Conservation (phyloP, 1,284 basidiomycete genomes). For the Ustilago cynodontis region DNA sequence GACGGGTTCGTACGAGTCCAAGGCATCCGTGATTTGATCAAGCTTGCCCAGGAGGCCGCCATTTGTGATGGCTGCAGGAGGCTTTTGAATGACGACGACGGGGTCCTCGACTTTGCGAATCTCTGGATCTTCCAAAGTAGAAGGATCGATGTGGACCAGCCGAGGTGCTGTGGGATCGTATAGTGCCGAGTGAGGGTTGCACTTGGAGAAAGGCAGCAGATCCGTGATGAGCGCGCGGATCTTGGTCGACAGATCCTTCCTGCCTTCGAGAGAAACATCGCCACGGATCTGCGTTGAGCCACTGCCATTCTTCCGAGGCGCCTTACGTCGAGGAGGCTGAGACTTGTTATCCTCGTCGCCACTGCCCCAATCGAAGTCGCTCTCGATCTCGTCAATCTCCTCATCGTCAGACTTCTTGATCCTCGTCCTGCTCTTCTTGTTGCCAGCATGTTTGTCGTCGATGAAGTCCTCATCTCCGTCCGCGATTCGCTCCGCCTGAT, state of each 20-base stretch:
- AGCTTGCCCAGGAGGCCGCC: constrained; percentile 33
- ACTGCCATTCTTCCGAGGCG: constrained; percentile 25
- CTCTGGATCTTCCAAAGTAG: constrained; percentile 33
- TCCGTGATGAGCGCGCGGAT: constrained; percentile 64
- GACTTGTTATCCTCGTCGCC: constrained; percentile 17
- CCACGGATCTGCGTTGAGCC: constrained; percentile 4
- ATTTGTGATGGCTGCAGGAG: constrained; percentile 29
- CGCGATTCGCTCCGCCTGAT: constrained; percentile 30
- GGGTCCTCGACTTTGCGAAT: constrained; percentile 40
- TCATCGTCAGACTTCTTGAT: constrained; percentile 23
- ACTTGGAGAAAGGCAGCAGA: constrained; percentile 64
- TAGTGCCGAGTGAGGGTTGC: constrained; percentile 60
- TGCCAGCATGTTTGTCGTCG: constrained; percentile 11
- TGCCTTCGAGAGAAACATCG: constrained; percentile 34
- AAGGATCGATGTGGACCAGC: constrained; percentile 56
- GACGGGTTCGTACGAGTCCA: constrained; percentile 55
- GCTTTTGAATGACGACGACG: constrained; percentile 47
- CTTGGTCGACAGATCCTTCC: constrained; percentile 64
- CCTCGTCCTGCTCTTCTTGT: constrained; percentile 9
- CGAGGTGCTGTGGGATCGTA: constrained; percentile 62
- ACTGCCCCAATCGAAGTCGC: constrained; percentile 49
- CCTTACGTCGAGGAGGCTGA: constrained; percentile 8
- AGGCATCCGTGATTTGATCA: constrained; percentile 23
- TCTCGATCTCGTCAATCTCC: constrained; percentile 20
- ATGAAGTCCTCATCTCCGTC: constrained; percentile 30